A percentile compares a stretch with the other conserved stretches of the same genome.
phyloP scores from a whole-genome alignment of 2,329 filamentous ascomycete genomes.

The Epicoccum sorghinum region DNA sequence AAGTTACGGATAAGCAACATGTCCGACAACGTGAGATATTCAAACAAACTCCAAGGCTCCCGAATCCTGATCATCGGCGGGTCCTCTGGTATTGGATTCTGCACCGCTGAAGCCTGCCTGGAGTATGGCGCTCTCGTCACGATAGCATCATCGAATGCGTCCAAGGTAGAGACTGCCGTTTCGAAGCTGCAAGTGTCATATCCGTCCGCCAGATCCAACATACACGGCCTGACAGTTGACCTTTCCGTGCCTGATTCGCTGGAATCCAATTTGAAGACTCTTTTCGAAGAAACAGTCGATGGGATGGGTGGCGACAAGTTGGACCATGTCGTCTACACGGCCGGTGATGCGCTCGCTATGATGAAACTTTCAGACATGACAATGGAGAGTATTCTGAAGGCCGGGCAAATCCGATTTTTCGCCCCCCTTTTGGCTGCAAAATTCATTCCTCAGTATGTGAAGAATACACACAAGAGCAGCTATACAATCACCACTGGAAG shows the following conservation, averaged over 20 bases:
- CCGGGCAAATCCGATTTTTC: conserved; percentile 59
- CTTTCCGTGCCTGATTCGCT: conserved; percentile 55
- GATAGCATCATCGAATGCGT: conserved; percentile 64
- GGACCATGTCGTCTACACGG: conserved; percentile 65
- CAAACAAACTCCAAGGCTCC: conserved; percentile 54
- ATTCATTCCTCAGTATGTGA: conserved; percentile 54
- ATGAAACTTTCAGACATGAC: conserved; percentile 51
- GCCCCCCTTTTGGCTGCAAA: conserved; percentile 61
- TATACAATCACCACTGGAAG: conserved; percentile 64
- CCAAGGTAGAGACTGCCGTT: conserved; percentile 57
- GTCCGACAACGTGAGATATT: conserved; percentile 53
- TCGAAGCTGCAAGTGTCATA: conserved; percentile 52
- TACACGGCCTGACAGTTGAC: conserved; percentile 56
- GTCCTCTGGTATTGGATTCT: conserved; percentile 67
- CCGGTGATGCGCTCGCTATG: conserved; percentile 55
- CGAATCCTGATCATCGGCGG: conserved; percentile 68
- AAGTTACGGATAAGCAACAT: conserved; percentile 13
- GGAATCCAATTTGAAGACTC: conserved; percentile 54
- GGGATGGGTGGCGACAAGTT: conserved; percentile 44
- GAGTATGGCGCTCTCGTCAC: conserved; percentile 63
- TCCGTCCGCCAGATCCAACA: conserved; percentile 47
- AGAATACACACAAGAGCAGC: conserved; percentile 51
- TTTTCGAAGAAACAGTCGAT: conserved; percentile 51
- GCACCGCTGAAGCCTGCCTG: conserved; percentile 63
- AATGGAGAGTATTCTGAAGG: conserved; percentile 50